Evolutionary conservation across 129 eudicot species (phyloP).

Genomic region (Apium graveolens): DNA sequence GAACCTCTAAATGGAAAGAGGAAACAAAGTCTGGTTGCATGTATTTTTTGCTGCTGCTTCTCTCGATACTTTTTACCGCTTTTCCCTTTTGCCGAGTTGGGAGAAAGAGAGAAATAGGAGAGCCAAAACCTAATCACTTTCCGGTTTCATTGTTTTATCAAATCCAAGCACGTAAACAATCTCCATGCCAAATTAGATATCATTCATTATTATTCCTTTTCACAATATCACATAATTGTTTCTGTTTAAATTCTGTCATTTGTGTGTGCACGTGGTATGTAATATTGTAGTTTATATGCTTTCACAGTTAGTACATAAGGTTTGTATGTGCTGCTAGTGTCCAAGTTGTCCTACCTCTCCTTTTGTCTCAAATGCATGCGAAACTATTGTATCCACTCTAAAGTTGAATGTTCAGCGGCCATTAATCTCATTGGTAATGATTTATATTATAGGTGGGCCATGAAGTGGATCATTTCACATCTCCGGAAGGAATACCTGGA

Average conservation of each 20-base stretch:
- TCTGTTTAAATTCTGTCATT: background rate
- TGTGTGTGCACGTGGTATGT: background rate
- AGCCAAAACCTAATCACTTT: background rate
- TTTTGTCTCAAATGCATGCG: background rate
- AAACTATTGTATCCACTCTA: background rate
- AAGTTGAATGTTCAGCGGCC: background rate
- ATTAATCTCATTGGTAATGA: background rate
- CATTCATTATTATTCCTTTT: background rate
- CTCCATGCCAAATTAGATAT: background rate
- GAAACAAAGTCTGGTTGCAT: background rate
- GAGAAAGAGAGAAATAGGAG: background rate
- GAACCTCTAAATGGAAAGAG: background rate
- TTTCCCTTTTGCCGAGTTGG: background rate
- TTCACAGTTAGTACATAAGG: background rate
- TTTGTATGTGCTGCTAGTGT: slow-evolving; percentile 2
- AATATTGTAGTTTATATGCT: background rate
- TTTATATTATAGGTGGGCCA: slow-evolving; percentile 66
- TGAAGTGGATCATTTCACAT: slow-evolving; percentile 80
- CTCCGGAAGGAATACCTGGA: slow-evolving; percentile 91
- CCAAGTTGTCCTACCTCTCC: background rate
- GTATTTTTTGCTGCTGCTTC: background rate
- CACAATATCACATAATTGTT: background rate
- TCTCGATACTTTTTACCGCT: background rate
- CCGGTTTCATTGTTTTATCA: background rate
- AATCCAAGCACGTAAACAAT: background rate